Evolutionary conservation across 768 basidiomycete species (phyloP), one percentile per base, ranked within the genome.

Genomic region (Pleurotus platypus): DNA sequence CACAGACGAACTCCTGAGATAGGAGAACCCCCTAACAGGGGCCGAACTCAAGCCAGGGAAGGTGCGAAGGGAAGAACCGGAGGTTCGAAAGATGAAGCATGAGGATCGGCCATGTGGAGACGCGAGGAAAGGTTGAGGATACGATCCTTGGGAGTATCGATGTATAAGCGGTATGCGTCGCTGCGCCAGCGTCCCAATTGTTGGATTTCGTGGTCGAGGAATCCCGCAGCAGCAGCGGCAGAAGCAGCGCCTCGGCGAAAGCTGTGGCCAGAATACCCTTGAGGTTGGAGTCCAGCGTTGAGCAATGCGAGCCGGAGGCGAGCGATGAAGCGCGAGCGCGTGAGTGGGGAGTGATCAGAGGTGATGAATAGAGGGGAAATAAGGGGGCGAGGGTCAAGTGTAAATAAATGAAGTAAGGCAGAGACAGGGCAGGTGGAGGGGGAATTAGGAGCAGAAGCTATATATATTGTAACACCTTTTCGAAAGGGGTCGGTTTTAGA

Each of bases 401-500:
- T 48, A 26, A 48, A 48, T 18, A 48, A 26, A 24, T 26, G 16
- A 48, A 15, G 18, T 15, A 48, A 27, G 13, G 47, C 47, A 5
- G 47, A 18, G 27, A 48, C 47, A 1, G 47, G 47, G 22, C 47
- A 48, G 6, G 47, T 48, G 22, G 15, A 13, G 15, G 47, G 20
- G 43, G 43, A n/a, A 22, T 45, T 45, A 13, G 58, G 66, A 5
- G 62, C 66, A 9, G 58, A 53, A 2, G 70, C 66, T 16, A 70
- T 35, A 4, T 24, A 35, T 0, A 49, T 16, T 7, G 49, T 24
- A 53, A 57, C 38, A 6, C 48, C 48, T 16, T 43, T 62, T 4
- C 71, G 60, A 55, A 74, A 75, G 1, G 71, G 71, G 60, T 74
- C 71, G 9, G 72, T 74, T 54, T 75, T 75, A 2, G 73, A 75